A percentile compares a stretch with the other conserved stretches of the same genome.
These are phyloP conservation scores for Alternaria infectoria DNA, from an alignment of 2,329 filamentous ascomycete genomes.

Conservation along the genomic window DNA sequence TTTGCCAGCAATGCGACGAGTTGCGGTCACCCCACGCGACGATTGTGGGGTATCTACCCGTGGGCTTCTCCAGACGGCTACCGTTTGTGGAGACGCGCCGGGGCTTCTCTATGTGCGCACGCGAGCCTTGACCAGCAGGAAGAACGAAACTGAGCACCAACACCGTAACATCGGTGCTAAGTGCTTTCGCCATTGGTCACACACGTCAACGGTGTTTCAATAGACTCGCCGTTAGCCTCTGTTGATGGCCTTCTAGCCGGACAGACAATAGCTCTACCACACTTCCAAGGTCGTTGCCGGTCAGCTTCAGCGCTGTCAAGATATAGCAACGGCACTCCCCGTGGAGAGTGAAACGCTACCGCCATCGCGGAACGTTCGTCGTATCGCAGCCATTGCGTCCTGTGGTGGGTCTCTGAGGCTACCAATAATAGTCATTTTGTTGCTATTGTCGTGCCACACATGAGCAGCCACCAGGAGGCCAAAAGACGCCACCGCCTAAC, in stretches of 20 bases:
- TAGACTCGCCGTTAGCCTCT: background rate
- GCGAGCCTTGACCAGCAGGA: background rate
- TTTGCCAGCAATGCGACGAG: background rate
- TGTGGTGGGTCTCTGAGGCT: background rate
- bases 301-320: background rate
- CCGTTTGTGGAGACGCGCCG: conserved; percentile 1
- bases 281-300: background rate
- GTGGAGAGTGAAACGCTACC: background rate
- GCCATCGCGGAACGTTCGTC: background rate
- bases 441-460: background rate
- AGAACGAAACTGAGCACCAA: background rate
- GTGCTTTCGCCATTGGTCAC: background rate
- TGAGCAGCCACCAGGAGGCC: background rate
- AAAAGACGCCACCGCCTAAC: background rate
- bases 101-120: background rate
- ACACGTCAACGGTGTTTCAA: background rate
- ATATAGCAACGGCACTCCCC: background rate
- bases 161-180: background rate
- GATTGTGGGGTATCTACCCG: background rate
- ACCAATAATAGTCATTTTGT: background rate
- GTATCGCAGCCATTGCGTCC: background rate
- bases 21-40: background rate
- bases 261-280: background rate
- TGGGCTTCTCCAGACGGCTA: background rate
- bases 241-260: background rate